Percentiles rank a stretch among this genome's conserved stretches.
Conservation (phyloP, 148 eudicot genomes). For the Nepenthes mirabilis region DNA sequence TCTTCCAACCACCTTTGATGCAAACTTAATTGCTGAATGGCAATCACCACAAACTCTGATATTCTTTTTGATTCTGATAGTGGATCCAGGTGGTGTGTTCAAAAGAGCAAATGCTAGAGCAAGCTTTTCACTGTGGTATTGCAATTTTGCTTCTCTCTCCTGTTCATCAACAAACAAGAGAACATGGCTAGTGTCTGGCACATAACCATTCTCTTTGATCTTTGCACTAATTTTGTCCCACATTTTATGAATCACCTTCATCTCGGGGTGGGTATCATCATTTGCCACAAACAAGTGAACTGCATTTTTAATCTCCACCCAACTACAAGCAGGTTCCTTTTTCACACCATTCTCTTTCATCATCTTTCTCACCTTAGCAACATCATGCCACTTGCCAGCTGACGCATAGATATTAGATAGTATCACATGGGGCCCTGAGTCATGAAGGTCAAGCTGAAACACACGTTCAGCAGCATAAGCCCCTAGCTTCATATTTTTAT, state of each 20-base stretch:
- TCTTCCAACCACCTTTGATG: conserved; percentile 29
- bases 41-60: conserved; percentile 61
- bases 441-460: conserved; percentile 46
- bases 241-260: conserved; percentile 26
- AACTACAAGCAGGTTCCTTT: conserved; percentile 68
- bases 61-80: conserved; percentile 52
- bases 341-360: conserved; percentile 33
- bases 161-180: conserved; percentile 32
- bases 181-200: conserved; percentile 49
- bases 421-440: conserved; percentile 47
- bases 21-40: conserved; percentile 51
- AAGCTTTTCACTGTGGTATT: conserved; percentile 54
- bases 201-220: conserved; percentile 43
- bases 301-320: conserved; percentile 53
- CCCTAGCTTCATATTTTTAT: conserved; percentile 48
- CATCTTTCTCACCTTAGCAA: conserved; percentile 26
- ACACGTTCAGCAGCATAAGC: conserved; percentile 47
- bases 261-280: conserved; percentile 44
- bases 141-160: conserved; percentile 41
- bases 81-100: conserved; percentile 34
- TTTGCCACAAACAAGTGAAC: conserved; percentile 52
- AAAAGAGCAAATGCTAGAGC: conserved; percentile 56
- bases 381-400: conserved; percentile 38
- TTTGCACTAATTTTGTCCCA: conserved; percentile 30
- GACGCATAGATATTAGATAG: conserved; percentile 56